These are phyloP conservation scores for Boletus reticulatus DNA, from an alignment of 768 basidiomycete species.

Conservation along the genomic window DNA sequence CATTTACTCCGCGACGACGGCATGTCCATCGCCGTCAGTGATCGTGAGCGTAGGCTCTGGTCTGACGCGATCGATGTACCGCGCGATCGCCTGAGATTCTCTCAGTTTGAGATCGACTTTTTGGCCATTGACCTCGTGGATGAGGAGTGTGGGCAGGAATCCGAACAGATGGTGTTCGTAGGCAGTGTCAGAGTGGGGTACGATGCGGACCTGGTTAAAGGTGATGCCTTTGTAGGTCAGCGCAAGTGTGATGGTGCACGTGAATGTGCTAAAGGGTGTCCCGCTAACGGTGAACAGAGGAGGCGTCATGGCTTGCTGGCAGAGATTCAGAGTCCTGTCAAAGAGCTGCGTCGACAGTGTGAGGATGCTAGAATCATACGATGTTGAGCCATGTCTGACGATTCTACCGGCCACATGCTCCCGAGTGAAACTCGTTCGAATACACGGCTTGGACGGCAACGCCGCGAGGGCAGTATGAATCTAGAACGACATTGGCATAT, in stretches of 20 bases:
- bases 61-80: constrained; percentile 28
- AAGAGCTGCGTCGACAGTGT: too few relatives aligned
- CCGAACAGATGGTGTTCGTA: constrained; percentile 31
- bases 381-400: too few relatives aligned
- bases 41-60: constrained; percentile 28
- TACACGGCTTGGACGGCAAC: too few relatives aligned
- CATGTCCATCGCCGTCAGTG: constrained; percentile 17
- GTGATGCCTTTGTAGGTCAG: constrained; percentile 26
- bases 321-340: too few relatives aligned
- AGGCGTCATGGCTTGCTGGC: constrained; percentile 11
- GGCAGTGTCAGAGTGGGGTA: constrained; percentile 29
- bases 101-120: constrained; percentile 24
- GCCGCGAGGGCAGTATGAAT: too few relatives aligned
- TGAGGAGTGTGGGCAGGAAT: constrained; percentile 31
- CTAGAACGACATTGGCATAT: too few relatives aligned
- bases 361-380: too few relatives aligned
- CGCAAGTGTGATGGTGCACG: constrained; percentile 30
- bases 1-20: constrained; percentile 28
- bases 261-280: constrained; percentile 34
- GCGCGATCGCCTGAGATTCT: constrained; percentile 29
- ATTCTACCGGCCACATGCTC: too few relatives aligned
- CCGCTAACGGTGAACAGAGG: constrained; percentile 29
- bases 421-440: too few relatives aligned
- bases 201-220: constrained; percentile 25
- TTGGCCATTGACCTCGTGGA: constrained; percentile 26